These are phyloP conservation scores for Sclerotinia spermophila DNA, from an alignment of 2,329 filamentous ascomycete species.

Conservation along the genomic window DNA sequence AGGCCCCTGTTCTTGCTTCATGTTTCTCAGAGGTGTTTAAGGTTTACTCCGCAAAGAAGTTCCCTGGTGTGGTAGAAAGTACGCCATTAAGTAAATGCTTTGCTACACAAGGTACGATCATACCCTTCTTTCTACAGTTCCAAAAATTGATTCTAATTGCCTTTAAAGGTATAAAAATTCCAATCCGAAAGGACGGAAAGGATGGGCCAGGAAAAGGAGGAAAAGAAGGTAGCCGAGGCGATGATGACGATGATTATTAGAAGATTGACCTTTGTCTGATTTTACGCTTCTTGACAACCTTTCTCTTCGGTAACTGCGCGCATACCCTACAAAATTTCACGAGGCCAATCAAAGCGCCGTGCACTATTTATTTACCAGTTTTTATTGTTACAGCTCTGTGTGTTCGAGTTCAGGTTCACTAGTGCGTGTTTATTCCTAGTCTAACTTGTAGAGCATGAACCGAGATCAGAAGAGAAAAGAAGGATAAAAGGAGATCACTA, in stretches of 20 bases:
- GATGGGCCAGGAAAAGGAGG: conserved; percentile 51
- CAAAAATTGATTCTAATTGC: not conserved
- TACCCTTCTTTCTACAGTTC: not conserved
- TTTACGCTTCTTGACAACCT: not conserved
- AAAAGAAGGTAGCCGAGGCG: conserved; percentile 31
- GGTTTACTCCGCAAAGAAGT: conserved; percentile 96
- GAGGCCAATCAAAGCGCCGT: not conserved
- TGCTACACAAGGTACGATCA: conserved; percentile 83
- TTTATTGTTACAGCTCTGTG: not conserved
- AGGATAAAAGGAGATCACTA: not conserved
- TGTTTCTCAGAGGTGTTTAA: conserved; percentile 87
- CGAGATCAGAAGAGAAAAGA: not conserved
- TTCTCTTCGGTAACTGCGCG: not conserved
- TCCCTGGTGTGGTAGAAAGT: conserved; percentile 94
- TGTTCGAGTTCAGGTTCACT: not conserved
- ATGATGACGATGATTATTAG: conserved; percentile 28
- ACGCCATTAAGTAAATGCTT: conserved; percentile 90
- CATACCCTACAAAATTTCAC: not conserved
- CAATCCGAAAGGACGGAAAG: conserved; percentile 90
- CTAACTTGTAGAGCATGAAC: not conserved
- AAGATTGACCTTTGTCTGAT: no score
- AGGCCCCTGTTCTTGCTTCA: conserved; percentile 77
- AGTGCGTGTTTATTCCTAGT: not conserved
- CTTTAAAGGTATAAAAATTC: conserved; percentile 51
- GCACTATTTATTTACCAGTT: not conserved